Percentiles rank a stretch among this genome's conserved stretches.
Evolutionary conservation across 129 eudicot species (phyloP).

Genomic region (Flaveria sonorensis): DNA sequence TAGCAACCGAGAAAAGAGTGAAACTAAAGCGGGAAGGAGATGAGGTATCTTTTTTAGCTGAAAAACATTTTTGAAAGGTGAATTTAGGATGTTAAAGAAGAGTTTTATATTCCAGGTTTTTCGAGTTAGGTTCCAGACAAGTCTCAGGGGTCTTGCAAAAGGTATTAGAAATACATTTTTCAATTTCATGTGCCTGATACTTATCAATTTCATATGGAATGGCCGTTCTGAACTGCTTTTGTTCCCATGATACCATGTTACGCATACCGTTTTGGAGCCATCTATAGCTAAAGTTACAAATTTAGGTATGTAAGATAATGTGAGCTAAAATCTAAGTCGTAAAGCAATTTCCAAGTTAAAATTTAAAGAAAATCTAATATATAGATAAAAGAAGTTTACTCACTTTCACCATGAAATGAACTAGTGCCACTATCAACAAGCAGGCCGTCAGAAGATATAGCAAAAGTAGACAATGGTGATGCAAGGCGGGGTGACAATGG

Average conservation of each 20-base stretch:
- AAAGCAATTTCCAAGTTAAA: slow-evolving; percentile 7
- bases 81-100: too few relatives aligned
- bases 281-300: neutral
- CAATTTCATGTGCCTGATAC: neutral
- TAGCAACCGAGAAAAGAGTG: too few relatives aligned
- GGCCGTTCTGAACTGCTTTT: slow-evolving; percentile 11
- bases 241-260: slow-evolving; percentile 3
- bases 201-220: slow-evolving; percentile 3
- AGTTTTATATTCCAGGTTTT: too few relatives aligned
- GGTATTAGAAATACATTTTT: slow-evolving; percentile 4
- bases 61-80: too few relatives aligned
- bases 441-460: slow-evolving; percentile 69
- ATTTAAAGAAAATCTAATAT: slow-evolving; percentile 2
- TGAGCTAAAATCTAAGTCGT: slow-evolving; percentile 18
- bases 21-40: too few relatives aligned
- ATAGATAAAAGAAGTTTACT: slow-evolving; percentile 34
- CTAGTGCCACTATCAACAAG: slow-evolving; percentile 76
- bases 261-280: neutral
- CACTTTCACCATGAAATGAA: slow-evolving; percentile 80
- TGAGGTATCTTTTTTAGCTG: too few relatives aligned
- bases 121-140: neutral
- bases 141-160: neutral
- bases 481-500: slow-evolving; percentile 92
- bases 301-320: neutral
- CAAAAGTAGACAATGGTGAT: slow-evolving; percentile 83